Percentiles rank a stretch among this genome's conserved stretches.
Evolutionary conservation across 1,284 basidiomycete species (phyloP).

Genomic region (Vanrija pseudolonga): DNA sequence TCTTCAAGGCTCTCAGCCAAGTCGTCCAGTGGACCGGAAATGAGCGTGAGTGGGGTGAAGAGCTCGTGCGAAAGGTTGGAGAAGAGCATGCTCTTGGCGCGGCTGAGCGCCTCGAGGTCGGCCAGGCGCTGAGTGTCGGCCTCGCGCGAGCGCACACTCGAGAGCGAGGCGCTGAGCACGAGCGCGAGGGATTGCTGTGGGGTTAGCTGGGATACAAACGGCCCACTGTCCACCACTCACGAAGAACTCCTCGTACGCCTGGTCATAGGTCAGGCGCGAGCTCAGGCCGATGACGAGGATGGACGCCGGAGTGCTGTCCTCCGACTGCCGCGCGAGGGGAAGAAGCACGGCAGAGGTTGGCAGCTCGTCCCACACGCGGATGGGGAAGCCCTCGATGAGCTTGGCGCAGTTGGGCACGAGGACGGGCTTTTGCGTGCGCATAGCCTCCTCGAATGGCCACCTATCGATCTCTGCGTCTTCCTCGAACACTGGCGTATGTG

Average conservation of each 20-base stretch:
- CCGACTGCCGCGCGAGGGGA: conserved; percentile 44
- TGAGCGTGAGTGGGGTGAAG: conserved; percentile 48
- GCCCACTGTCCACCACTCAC: background rate
- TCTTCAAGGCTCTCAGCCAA: conserved; percentile 26
- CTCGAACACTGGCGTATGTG: background rate
- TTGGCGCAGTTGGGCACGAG: conserved; percentile 39
- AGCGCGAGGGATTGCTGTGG: too few species aligned
- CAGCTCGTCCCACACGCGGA: conserved; percentile 47
- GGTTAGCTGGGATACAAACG: too few species aligned
- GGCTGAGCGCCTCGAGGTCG: conserved; percentile 48
- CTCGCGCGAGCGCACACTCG: conserved; percentile 1
- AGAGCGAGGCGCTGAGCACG: too few species aligned
- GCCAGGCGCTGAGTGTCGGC: conserved; percentile 42
- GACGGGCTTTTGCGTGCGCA: conserved; percentile 28
- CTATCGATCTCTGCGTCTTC: background rate
- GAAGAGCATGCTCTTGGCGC: conserved; percentile 46
- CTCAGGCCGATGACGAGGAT: conserved; percentile 49
- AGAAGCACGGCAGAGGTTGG: conserved; percentile 46
- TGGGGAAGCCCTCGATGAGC: conserved; percentile 34
- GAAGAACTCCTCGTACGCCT: conserved; percentile 42
- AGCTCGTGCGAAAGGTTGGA: conserved; percentile 49
- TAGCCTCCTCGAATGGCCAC: conserved; percentile 43
- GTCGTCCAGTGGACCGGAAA: conserved; percentile 44
- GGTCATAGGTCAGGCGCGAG: conserved; percentile 40
- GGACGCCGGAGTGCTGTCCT: conserved; percentile 35